These are phyloP conservation scores for Pseudogymnoascus verrucosus DNA, from an alignment of 2,329 filamentous ascomycete species.

Conservation along the genomic window DNA sequence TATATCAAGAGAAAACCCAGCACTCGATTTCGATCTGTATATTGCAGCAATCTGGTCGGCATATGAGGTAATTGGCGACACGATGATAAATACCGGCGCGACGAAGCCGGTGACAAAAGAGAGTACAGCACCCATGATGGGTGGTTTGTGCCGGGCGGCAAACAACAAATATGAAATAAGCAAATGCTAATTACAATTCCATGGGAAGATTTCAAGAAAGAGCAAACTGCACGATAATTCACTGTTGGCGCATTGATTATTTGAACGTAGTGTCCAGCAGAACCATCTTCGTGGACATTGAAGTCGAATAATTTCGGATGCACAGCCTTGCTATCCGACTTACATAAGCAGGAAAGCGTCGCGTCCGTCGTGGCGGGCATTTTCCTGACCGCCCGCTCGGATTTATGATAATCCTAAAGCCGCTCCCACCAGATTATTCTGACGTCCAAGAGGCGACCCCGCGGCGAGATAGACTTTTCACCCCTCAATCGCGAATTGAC, in stretches of 20 bases:
- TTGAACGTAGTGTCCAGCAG: background rate
- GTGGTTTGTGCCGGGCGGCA: background rate
- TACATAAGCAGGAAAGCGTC: background rate
- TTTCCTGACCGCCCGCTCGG: background rate
- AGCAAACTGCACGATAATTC: conserved; percentile 3
- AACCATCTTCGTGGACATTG: background rate
- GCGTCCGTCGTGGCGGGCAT: background rate
- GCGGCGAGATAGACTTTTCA: conserved; percentile 9
- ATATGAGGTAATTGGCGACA: conserved; percentile 58
- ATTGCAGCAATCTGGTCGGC: conserved; percentile 59
- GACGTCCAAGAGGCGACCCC: conserved; percentile 7
- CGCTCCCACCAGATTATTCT: conserved; percentile 10
- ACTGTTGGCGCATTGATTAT: background rate
- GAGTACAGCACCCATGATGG: conserved; percentile 24
- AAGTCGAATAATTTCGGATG: conserved; percentile 2
- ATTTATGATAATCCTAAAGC: background rate
- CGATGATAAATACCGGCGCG: conserved; percentile 55
- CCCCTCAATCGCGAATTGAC: conserved; percentile 6
- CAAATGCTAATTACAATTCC: conserved; percentile 7
- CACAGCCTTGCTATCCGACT: background rate
- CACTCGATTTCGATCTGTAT: conserved; percentile 54
- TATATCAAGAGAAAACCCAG: conserved; percentile 63
- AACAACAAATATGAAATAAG: background rate
- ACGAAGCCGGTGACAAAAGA: conserved; percentile 43
- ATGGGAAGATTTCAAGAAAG: background rate